Evolutionary conservation across 257 asterid species (phyloP), one percentile per base, ranked within the genome.

Genomic region (Orobanche coerulescens): DNA sequence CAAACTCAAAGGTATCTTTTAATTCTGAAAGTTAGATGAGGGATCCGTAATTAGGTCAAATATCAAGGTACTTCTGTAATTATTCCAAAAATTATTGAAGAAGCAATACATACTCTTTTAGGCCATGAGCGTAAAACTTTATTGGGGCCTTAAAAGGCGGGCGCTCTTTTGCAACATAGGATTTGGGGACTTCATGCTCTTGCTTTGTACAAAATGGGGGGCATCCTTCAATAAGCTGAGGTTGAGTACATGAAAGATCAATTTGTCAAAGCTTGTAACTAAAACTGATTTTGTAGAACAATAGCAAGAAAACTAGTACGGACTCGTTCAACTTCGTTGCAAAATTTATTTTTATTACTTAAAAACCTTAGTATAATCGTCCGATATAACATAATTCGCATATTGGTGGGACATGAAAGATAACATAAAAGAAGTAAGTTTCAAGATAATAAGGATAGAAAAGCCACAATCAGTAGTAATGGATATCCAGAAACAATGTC

Each of bases 151-250:
- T 76, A 67, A 91, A 88, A 58, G 96, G 90, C 51, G 98, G 98
- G 13, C 95, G 94, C 72, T 77, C 85, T 48, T 83, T 85, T 4
- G 76, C 81, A 26, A 79, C 80, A 51, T 78, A 88, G 33, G 39
- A 55, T 64, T 72, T 67, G 28, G 96, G 82, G 30, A 85, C 96
- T 54, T 91, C 94, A 44, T 66, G 23, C 28, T 82, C 95, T 68
- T 73, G 71, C 78, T 76, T 85, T 22, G 81, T 67, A 55, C 50
- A 5, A 53, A 91, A 91, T 10, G 96, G 98, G 2, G 71, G 81
- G 72, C 71, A 61, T 68, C 98, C 98, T 86, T 88, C 96, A 44
- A 91, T 88, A 95, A 91, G 88, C 96, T 82, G 58, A 4, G 59
- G 33, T 49, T 61, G 43, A 13, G 31, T 22, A 60, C 51, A 74